Evolutionary conservation across 2,329 filamentous ascomycete species (phyloP), one percentile per base, ranked within the genome.

Genomic region (Rhynchosporium graminicola): DNA sequence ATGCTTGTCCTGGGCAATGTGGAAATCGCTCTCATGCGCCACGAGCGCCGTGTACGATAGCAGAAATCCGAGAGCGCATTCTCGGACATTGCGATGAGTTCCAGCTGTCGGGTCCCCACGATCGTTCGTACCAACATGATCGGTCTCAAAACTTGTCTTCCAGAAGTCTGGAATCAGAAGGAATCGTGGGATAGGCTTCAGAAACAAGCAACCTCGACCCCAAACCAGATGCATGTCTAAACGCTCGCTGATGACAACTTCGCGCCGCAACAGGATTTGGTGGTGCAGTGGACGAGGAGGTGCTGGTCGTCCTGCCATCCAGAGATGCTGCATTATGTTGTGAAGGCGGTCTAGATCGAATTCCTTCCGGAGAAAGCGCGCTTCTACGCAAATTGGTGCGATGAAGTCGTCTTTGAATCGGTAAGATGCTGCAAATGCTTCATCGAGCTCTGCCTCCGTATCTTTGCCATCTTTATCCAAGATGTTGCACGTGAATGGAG

Each of bases 151-250:
- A 43, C 40, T 43, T 12, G 40, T 43, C 13, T 9, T 47, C 48
- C 71, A 74, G 51, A 75, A 70, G 3, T 57, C 31, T n/a, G 71
- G 58, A 15, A 63, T 68, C 8, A 68, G 42, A 13, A 75, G 69
- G 50, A 69, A 74, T 2, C 38, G 28, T 0, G 72, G 74, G 1
- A 76, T 54, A 8, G 73, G 73, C 54, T 75, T 76, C 26, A 76
- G 64, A 52, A 70, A 74, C 10, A 75, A 69, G 3, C 66, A 63
- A 4, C 65, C 59, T 13, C 55, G 46, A 26, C 31, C 61, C 71
- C 72, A 73, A 6, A 76, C 70, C 0, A 77, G 67, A 63, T 77
- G 74, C 13, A 74, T 65, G 29, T 73, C 68, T 2, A 71, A 64
- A 9, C 72, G 60, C 62, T 77, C 74, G 12, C 72, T 72, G n/a